phyloP scores from a whole-genome alignment of 1,284 basidiomycete species.

The Bjerkandera adusta region DNA sequence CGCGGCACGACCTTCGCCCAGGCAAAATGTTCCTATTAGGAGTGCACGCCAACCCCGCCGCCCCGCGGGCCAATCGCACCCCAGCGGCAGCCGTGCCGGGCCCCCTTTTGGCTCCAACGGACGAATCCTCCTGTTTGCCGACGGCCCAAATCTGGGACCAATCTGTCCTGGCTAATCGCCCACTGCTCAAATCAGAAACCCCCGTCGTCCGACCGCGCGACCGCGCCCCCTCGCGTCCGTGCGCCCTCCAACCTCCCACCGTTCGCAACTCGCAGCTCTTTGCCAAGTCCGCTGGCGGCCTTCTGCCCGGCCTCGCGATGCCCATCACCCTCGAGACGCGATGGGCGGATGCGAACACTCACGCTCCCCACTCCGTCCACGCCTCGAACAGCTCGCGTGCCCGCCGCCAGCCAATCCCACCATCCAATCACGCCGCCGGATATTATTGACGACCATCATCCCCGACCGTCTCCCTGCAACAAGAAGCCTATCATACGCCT shows the following conservation, averaged over 20 bases:
- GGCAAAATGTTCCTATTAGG: no score
- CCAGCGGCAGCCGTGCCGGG: no score
- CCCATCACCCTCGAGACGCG: no score
- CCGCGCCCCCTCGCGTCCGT: background rate
- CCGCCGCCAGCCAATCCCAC: background rate
- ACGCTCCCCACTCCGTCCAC: background rate
- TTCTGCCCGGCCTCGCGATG: no score
- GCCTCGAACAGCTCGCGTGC: background rate
- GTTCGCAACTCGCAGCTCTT: background rate
- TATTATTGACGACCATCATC: background rate
- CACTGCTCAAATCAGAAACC: background rate
- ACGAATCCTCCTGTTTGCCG: no score
- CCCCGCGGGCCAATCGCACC: no score
- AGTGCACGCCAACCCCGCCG: no score
- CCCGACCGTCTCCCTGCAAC: background rate
- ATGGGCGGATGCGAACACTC: background rate
- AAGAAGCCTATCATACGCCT: background rate
- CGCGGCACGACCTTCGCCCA: no score
- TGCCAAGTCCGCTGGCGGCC: no score
- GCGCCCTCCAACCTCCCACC: background rate
- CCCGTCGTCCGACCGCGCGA: background rate
- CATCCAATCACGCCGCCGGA: background rate
- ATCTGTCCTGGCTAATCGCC: no score
- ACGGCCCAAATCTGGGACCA: no score
- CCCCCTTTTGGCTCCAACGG: no score